phyloP scores from a whole-genome alignment of 495 filamentous ascomycete genomes.

The Letharia lupina region DNA sequence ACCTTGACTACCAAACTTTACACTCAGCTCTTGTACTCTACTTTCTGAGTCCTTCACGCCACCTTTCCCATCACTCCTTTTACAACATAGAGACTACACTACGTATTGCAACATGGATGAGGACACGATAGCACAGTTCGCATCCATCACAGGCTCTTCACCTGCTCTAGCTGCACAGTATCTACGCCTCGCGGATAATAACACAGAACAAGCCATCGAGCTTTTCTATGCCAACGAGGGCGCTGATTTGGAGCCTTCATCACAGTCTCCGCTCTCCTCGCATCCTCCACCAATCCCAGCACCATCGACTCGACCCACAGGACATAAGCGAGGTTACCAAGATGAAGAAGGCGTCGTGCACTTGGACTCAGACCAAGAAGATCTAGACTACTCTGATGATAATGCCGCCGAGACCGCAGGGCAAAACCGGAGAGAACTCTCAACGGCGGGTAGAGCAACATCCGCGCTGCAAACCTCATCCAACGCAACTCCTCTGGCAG shows the following conservation, averaged over 20 bases:
- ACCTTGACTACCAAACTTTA: not conserved
- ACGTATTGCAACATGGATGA: slow-evolving; percentile 55
- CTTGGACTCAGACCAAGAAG: slow-evolving; percentile 57
- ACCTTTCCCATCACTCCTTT: not conserved
- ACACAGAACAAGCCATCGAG: slow-evolving; percentile 76
- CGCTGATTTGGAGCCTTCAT: slow-evolving; percentile 45
- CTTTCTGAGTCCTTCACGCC: not conserved
- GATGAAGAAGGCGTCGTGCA: slow-evolving; percentile 57
- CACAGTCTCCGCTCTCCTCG: slow-evolving; percentile 31
- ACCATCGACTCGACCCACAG: slow-evolving; percentile 23
- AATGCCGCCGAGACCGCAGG: slow-evolving; percentile 10
- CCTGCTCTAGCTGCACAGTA: slow-evolving; percentile 65
- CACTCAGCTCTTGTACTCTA: not conserved
- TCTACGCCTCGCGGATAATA: slow-evolving; percentile 69
- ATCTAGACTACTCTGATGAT: slow-evolving; percentile 23
- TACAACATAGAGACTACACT: not conserved
- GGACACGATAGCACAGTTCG: slow-evolving; percentile 48
- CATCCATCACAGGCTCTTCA: slow-evolving; percentile 57
- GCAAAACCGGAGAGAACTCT: slow-evolving; percentile 1
- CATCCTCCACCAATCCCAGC: slow-evolving; percentile 31
- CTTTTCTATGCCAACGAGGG: slow-evolving; percentile 80
- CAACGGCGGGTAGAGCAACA: slow-evolving; percentile 8
- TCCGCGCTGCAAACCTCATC: slow-evolving; percentile 21
- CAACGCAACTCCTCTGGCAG: slow-evolving; percentile 18
- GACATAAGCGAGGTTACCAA: slow-evolving; percentile 30